These are phyloP conservation scores for Sarocladium strictum DNA, from an alignment of 2,329 filamentous ascomycete genomes.

Conservation along the genomic window DNA sequence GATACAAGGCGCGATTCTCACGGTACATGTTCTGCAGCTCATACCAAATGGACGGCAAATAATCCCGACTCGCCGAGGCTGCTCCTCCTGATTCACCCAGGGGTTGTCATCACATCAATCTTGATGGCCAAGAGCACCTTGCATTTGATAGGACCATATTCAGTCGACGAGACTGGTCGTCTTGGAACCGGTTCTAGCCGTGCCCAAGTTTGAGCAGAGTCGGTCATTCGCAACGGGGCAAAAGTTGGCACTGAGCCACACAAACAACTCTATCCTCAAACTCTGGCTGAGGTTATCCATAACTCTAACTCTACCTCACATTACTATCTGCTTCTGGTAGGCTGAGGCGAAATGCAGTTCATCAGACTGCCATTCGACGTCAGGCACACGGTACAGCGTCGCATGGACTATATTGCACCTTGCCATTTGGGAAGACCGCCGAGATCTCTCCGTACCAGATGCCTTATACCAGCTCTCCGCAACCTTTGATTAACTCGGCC, in stretches of 20 bases:
- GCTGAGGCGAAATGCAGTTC: background rate
- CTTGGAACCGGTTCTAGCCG: background rate
- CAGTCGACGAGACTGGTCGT: background rate
- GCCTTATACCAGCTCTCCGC: background rate
- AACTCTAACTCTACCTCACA: too few species aligned
- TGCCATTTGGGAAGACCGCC: background rate
- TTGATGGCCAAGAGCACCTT: background rate
- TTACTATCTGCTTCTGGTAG: background rate
- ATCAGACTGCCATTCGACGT: background rate
- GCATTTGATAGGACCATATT: background rate
- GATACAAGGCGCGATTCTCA: too few species aligned
- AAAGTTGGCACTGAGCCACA: background rate
- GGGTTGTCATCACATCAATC: background rate
- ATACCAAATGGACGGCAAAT: background rate
- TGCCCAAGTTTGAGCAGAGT: background rate
- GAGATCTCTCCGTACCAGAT: conserved; percentile 7
- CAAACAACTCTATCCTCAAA: background rate
- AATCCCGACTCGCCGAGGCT: background rate
- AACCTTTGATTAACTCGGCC: background rate
- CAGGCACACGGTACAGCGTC: background rate
- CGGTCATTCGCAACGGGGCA: background rate
- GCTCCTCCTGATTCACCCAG: background rate
- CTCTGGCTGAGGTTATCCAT: background rate
- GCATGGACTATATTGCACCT: conserved; percentile 5
- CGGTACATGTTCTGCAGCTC: background rate